Evolutionary conservation across 208 protist species (phyloP), one percentile per base, ranked within the genome.

Genomic region (Leishmania mexicana): DNA sequence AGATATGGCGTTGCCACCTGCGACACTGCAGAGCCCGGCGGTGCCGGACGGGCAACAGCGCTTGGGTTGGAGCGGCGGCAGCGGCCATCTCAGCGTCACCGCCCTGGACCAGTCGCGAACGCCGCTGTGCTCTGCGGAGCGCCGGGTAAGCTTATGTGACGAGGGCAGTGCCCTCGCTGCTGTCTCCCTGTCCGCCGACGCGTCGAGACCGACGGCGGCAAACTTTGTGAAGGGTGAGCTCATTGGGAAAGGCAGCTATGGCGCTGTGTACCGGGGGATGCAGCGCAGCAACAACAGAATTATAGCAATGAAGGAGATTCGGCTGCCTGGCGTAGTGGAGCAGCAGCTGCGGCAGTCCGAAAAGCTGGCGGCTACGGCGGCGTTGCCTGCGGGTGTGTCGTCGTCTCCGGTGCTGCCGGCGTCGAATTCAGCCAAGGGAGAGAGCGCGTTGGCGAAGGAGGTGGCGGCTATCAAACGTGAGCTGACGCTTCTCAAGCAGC

Each of bases 231-330:
- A 87, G 35, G 92, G 91, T 70, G 95, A 91, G 38, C 79, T 97
- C 15, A 96, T 97, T 79, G 95, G 95, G 31, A 93, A 94, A 70
- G 95, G 95, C 38, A 97, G 95, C 86, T 96, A 91, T 85, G 95
- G 93, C 54, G 87, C 93, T 73, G 95, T 97, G 11, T 97, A 93
- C 83, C 88, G 94, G 64, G 93, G 93, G 57, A 96, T 97, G 95
- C 89, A 95, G 87, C 88, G 82, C 75, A 93, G 92, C 74, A 97
- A 93, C 24, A 97, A 97, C 83, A 90, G 89, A 40, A 91, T 97
- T 67, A 95, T 97, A 51, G 93, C 93, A n/a, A 93, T 96, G 76
- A 97, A 97, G 83, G 93, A 97, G 81, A 95, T 97, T 62, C 45
- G 83, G n/a, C 81, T 95, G 72, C 75, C 78, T 42, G 81, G 74